These are phyloP conservation scores for Agaricus blazei DNA, from an alignment of 768 basidiomycete genomes.

Conservation along the genomic window DNA sequence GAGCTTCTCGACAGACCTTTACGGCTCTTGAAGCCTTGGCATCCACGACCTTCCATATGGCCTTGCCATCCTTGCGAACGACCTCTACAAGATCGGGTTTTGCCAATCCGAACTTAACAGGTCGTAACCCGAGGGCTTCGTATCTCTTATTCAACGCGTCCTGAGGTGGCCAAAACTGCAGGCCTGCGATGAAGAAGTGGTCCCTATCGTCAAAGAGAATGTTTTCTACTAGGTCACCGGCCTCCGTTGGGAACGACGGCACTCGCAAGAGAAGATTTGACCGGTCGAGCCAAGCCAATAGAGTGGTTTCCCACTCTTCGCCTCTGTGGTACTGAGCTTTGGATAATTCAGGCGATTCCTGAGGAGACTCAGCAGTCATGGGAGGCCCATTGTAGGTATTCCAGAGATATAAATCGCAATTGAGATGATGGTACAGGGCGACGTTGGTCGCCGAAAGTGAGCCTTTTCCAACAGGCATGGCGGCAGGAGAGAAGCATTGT, in stretches of 20 bases:
- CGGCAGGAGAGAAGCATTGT: background rate
- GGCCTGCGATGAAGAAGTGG: slow-evolving; percentile 41
- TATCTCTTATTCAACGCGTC: slow-evolving; percentile 28
- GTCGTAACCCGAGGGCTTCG: slow-evolving; percentile 20
- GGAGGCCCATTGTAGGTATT: slow-evolving; percentile 28
- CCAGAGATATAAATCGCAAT: slow-evolving; percentile 43
- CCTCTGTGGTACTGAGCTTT: slow-evolving; percentile 39
- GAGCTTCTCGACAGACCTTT: slow-evolving; percentile 29
- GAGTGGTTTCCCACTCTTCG: slow-evolving; percentile 36
- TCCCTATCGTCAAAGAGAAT: slow-evolving; percentile 36
- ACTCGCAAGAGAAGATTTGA: slow-evolving; percentile 36
- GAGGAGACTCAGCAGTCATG: background rate
- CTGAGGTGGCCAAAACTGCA: slow-evolving; percentile 39
- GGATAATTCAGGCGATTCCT: slow-evolving; percentile 19
- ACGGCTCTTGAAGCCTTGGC: slow-evolving; percentile 43
- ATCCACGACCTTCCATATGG: slow-evolving; percentile 45
- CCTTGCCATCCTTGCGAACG: slow-evolving; percentile 22
- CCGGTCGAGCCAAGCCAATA: slow-evolving; percentile 38
- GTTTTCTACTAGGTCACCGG: slow-evolving; percentile 30
- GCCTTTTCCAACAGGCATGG: slow-evolving; percentile 22
- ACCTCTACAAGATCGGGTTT: slow-evolving; percentile 49
- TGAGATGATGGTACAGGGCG: slow-evolving; percentile 39
- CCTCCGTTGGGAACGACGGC: slow-evolving; percentile 29
- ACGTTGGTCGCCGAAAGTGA: slow-evolving; percentile 44
- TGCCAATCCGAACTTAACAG: slow-evolving; percentile 38